Base-by-base conservation (phyloP, 2,329 filamentous ascomycete species). In the Akanthomyces muscarius region DNA sequence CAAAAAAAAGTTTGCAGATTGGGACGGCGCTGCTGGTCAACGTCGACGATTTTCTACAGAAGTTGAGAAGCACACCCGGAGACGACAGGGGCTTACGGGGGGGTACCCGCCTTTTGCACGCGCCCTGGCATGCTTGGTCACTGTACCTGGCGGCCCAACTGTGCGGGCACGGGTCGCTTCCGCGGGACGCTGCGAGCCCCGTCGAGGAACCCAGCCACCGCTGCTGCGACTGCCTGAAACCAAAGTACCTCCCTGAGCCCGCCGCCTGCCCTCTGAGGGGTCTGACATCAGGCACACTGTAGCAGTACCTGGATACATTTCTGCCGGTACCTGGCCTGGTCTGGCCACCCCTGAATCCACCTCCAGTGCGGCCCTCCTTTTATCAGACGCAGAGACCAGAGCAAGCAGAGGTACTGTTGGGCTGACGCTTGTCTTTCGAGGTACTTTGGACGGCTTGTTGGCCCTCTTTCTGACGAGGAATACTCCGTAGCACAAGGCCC, bases 81-180 rank as follows among this genome's bases (percentile, higher is more conserved):
- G 33, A 11, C 14, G 36, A 45, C 45, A 48, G 54, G 25, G 25
- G 53, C 23, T 58, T 10, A 36, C 55, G 30, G 42, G 30, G 42
- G 41, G 57, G 47, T 60, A 60, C 57, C 57, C 60, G 60, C 60
- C 41, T 47, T 13, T 61, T 48, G 41, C 38, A 48, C 41, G 52
- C 33, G 59, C 42, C 51, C 33, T 25, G 51, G 44, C 30, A 55
- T 55, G 51, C n/a, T 44, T 48, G 42, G 60, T 62, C 51, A 48
- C 60, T 62, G 51, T 62, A 62, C 60, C 60, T 62, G 30, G 60
- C 51, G 51, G 60, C 60, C 60, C 60, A 62, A 62, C 51, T 50
- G 21, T 50, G 51, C 44, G 33, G 51, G 51, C 21, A 48, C 48
- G 60, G 60, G 42, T 55, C n/a, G 60, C 60, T 62, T 62, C 60